Conservation (phyloP, 2,329 filamentous ascomycete species). For the Alternaria sp. region DNA sequence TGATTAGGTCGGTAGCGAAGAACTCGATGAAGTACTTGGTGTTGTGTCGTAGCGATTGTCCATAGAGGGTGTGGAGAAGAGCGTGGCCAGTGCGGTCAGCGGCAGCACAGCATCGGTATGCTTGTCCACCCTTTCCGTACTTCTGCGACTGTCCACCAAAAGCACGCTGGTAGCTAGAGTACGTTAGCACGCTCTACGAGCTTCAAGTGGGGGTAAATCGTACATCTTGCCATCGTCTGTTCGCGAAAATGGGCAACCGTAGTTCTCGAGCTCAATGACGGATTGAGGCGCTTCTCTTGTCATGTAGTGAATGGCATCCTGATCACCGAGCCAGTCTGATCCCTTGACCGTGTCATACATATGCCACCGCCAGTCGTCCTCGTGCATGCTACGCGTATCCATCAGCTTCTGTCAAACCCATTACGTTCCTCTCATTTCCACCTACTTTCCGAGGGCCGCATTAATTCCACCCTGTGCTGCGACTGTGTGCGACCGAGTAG, state of each 20-base stretch:
- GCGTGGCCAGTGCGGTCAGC: constrained; percentile 97
- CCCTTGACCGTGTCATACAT: constrained; percentile 99
- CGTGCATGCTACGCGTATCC: constrained; percentile 73
- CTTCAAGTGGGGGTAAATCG: constrained; percentile 22
- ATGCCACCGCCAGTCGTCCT: constrained; percentile 99
- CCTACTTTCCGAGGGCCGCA: constrained; percentile 78
- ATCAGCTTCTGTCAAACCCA: constrained; percentile 30
- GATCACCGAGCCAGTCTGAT: constrained; percentile 95
- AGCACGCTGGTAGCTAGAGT: constrained; percentile 85
- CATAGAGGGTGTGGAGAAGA: constrained; percentile 97
- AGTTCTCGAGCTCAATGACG: constrained; percentile 95
- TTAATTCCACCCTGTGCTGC: constrained; percentile 82
- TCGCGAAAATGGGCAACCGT: constrained; percentile 95
- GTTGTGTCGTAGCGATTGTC: constrained; percentile 95
- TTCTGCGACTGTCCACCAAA: constrained; percentile 98
- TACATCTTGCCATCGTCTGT: constrained; percentile 96
- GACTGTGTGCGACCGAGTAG: constrained; percentile 84
- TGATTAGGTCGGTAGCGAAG: constrained; percentile 95
- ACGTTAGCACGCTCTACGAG: constrained; percentile 17
- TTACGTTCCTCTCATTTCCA: constrained; percentile 14
- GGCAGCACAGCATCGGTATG: constrained; percentile 95
- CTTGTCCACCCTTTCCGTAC: constrained; percentile 95
- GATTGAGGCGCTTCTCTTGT: constrained; percentile 90
- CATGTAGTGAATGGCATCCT: constrained; percentile 99
- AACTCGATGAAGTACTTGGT: constrained; percentile 99